Percentiles rank a stretch among this genome's conserved stretches.
Conservation (phyloP, 106 monocot genomes). For the Dioscorea zingiberensis region DNA sequence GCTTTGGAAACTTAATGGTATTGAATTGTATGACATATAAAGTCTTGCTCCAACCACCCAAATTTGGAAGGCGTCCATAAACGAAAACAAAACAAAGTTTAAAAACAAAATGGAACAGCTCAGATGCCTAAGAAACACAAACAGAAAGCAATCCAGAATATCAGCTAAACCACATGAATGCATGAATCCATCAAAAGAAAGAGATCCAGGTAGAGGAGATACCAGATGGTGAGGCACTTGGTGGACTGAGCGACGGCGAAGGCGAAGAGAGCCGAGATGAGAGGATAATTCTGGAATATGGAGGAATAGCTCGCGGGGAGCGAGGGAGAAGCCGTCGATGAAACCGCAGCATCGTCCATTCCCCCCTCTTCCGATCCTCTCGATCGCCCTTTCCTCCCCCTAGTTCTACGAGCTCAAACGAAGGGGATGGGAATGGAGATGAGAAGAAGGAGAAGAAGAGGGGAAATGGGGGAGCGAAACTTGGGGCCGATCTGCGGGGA, state of each 20-base stretch:
- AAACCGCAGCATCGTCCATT: neutral
- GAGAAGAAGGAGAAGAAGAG: too few relatives aligned
- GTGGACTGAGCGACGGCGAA: constrained; percentile 35
- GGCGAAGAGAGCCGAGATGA: constrained; percentile 28
- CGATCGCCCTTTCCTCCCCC: too few relatives aligned
- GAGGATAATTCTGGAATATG: constrained; percentile 25
- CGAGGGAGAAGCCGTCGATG: neutral
- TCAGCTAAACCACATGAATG: neutral
- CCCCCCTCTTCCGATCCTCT: neutral
- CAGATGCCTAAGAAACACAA: neutral
- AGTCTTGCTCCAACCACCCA: too few relatives aligned
- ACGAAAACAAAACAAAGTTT: neutral
- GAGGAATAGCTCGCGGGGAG: constrained; percentile 4
- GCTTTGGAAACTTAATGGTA: too few relatives aligned
- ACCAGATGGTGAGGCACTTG: constrained; percentile 37
- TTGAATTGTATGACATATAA: too few relatives aligned
- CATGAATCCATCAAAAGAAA: neutral
- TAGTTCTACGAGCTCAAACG: too few relatives aligned
- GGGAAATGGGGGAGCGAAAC: too few relatives aligned
- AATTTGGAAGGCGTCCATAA: too few relatives aligned
- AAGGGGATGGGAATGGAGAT: too few relatives aligned
- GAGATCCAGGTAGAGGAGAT: neutral
- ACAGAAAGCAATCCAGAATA: neutral
- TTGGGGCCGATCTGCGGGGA: too few relatives aligned
- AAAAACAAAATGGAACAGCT: neutral